A percentile compares a stretch with the other conserved stretches of the same genome.
phyloP scores from a whole-genome alignment of 2,329 filamentous ascomycete genomes.

The Penicillium sp. region DNA sequence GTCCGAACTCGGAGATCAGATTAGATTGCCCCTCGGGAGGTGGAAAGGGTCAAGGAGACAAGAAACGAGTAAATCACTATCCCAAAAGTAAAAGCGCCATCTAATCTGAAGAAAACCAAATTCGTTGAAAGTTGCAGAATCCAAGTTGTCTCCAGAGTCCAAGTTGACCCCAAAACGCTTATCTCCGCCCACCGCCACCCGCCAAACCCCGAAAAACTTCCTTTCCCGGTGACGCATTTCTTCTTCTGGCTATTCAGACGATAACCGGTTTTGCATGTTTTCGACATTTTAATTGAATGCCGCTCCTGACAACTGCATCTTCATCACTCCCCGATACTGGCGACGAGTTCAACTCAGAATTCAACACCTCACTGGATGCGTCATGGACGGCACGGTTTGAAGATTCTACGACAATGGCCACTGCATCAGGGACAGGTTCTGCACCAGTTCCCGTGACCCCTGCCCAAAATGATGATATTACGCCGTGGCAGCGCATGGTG shows the following conservation, averaged over 20 bases:
- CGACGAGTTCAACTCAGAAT: slow-evolving; percentile 13
- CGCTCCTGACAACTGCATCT: slow-evolving; percentile 12
- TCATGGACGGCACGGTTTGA: slow-evolving; percentile 35
- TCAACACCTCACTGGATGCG: slow-evolving; percentile 20
- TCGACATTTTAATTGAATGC: slow-evolving; percentile 20
- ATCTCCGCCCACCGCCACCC: slow-evolving; percentile 27
- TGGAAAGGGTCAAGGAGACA: neutral
- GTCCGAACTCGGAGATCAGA: slow-evolving; percentile 27
- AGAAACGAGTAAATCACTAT: neutral
- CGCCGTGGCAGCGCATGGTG: slow-evolving; percentile 85
- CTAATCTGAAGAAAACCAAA: neutral
- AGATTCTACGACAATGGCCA: slow-evolving; percentile 34
- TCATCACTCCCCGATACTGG: slow-evolving; percentile 6
- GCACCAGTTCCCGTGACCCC: slow-evolving; percentile 18
- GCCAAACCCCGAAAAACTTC: slow-evolving; percentile 29
- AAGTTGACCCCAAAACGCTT: slow-evolving; percentile 14
- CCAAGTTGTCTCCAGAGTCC: neutral
- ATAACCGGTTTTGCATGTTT: neutral
- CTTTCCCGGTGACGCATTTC: slow-evolving; percentile 17
- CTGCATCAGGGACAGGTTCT: slow-evolving; percentile 27
- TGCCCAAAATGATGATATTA: slow-evolving; percentile 54
- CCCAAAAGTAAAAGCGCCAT: slow-evolving; percentile 7
- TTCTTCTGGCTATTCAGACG: slow-evolving; percentile 1
- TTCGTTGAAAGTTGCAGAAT: slow-evolving; percentile 4
- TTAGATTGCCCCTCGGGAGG: slow-evolving; percentile 20